These are phyloP conservation scores for Mucor saturninus DNA, from an alignment of 371 early-diverging fungal species.

Conservation along the genomic window DNA sequence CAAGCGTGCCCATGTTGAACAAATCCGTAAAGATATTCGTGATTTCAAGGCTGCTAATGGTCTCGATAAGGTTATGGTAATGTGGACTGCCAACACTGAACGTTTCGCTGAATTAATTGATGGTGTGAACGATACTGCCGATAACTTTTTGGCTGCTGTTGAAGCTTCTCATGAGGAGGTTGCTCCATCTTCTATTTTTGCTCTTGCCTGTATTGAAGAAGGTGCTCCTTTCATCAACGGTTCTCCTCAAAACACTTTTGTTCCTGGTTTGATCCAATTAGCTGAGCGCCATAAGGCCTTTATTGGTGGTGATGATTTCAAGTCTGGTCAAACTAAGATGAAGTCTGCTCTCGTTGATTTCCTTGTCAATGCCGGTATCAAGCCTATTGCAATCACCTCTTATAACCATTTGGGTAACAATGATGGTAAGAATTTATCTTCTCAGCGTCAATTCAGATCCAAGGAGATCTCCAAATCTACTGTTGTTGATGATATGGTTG, in stretches of 20 bases:
- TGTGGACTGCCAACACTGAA: slow-evolving; percentile 99
- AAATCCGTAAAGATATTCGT: slow-evolving; percentile 91
- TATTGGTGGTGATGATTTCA: slow-evolving; percentile 98
- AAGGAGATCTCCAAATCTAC: slow-evolving; percentile 98
- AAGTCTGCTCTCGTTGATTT: slow-evolving; percentile 98
- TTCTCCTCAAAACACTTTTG: slow-evolving; percentile 98
- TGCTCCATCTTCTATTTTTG: slow-evolving; percentile 96
- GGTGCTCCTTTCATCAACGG: slow-evolving; percentile 96
- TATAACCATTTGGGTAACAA: slow-evolving; percentile 99
- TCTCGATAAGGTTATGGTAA: slow-evolving; percentile 92
- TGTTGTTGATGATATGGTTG: slow-evolving; percentile 98
- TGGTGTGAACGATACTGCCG: slow-evolving; percentile 97
- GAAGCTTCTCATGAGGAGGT: slow-evolving; percentile 82
- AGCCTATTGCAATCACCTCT: slow-evolving; percentile 94
- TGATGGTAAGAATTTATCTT: slow-evolving; percentile 96
- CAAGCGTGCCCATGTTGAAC: slow-evolving; percentile 88
- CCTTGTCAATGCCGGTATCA: slow-evolving; percentile 97
- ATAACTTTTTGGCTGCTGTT: slow-evolving; percentile 86
- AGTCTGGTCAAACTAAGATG: slow-evolving; percentile 98
- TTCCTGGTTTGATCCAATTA: slow-evolving; percentile 89
- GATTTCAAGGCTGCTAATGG: slow-evolving; percentile 87
- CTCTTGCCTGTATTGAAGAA: slow-evolving; percentile 95
- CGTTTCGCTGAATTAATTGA: slow-evolving; percentile 79
- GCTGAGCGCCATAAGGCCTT: slow-evolving; percentile 88
- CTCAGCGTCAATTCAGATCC: slow-evolving; percentile 95